These are phyloP conservation scores for Aspergillus felis DNA, from an alignment of 2,329 filamentous ascomycete species.

Conservation along the genomic window DNA sequence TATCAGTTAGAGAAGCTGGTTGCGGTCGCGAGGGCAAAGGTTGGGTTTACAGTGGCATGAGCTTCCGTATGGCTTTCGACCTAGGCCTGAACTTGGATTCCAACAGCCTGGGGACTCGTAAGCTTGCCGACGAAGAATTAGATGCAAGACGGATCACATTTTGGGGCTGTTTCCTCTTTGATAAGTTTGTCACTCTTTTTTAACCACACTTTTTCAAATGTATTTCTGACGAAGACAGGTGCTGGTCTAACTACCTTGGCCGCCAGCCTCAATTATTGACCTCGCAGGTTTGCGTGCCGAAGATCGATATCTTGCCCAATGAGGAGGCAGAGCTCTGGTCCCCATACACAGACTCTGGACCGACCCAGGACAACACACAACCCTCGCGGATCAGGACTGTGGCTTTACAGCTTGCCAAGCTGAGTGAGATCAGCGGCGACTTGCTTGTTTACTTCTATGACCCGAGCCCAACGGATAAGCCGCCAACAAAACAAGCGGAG, in stretches of 20 bases:
- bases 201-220: background rate
- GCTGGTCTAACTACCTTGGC: conserved; percentile 96
- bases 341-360: conserved; percentile 81
- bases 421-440: conserved; percentile 93
- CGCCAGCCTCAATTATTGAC: conserved; percentile 81
- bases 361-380: conserved; percentile 68
- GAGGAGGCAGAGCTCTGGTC: conserved; percentile 86
- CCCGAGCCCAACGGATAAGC: conserved; percentile 60
- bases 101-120: conserved; percentile 58
- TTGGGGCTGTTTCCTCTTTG: conserved; percentile 97
- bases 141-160: conserved; percentile 90
- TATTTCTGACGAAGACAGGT: conserved; percentile 43
- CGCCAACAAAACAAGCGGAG: conserved; percentile 72
- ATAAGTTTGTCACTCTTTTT: conserved; percentile 58
- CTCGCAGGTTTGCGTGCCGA: conserved; percentile 76
- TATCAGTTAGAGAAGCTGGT: conserved; percentile 94
- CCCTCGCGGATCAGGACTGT: conserved; percentile 79
- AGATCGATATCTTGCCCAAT: conserved; percentile 83
- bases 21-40: conserved; percentile 92
- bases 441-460: conserved; percentile 89
- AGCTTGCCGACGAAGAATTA: conserved; percentile 74
- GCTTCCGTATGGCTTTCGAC: conserved; percentile 94
- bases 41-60: conserved; percentile 98
- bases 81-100: conserved; percentile 86
- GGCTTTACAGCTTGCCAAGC: conserved; percentile 72